Conservation (phyloP, 176 grass and related monocot species). For the Oryza meyeriana region DNA sequence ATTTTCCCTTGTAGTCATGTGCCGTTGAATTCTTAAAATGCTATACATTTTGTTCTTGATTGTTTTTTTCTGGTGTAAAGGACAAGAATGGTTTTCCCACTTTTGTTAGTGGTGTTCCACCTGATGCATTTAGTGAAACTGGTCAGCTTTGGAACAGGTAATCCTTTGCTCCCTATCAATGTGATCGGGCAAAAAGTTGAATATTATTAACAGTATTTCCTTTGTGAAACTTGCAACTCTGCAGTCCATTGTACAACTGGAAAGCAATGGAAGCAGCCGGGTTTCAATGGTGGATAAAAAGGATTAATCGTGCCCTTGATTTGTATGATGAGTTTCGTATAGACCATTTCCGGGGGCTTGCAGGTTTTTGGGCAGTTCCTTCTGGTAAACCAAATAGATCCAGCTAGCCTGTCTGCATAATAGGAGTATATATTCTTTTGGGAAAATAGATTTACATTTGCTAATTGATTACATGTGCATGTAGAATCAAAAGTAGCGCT, state of each 20-base stretch:
- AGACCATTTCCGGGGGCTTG: conserved; percentile 92
- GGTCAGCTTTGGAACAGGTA: conserved; percentile 96
- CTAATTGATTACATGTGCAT: conserved; percentile 33
- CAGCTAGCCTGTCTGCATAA: not conserved
- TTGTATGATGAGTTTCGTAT: conserved; percentile 97
- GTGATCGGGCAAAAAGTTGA: not conserved
- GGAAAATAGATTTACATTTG: conserved; percentile 13
- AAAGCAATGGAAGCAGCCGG: conserved; percentile 77
- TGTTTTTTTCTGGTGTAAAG: conserved; percentile 42
- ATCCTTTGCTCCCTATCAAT: not conserved
- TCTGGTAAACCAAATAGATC: conserved; percentile 56
- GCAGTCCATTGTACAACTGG: conserved; percentile 91
- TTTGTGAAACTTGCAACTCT: conserved; percentile 29
- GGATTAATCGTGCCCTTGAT: conserved; percentile 95
- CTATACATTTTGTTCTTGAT: not conserved
- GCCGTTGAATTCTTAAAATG: conserved; percentile 15
- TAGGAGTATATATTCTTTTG: conserved; percentile 17
- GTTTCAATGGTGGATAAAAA: conserved; percentile 88
- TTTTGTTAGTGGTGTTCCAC: conserved; percentile 94
- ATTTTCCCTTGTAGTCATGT: not conserved
- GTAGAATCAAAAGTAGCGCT: conserved; percentile 78
- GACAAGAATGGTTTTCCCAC: conserved; percentile 89
- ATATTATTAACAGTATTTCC: not conserved
- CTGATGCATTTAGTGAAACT: conserved; percentile 94
- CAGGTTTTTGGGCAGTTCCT: conserved; percentile 90